A percentile compares a stretch with the other conserved stretches of the same genome.
Conservation (phyloP, 176 grass and related monocot genomes). For the Rhynchospora pubera region DNA sequence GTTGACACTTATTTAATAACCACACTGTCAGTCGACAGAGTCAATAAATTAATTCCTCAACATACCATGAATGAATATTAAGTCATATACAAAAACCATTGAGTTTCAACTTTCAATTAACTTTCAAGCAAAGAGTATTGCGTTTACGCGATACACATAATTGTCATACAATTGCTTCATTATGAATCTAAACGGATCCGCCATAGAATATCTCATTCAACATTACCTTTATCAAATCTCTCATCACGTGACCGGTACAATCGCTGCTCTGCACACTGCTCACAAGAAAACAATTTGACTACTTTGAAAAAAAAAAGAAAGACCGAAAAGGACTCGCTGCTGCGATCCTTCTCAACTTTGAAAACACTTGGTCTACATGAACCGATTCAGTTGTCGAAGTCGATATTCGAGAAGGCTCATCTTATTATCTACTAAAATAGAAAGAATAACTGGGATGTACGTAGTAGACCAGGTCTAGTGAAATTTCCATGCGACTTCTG, state of each 20-base stretch:
- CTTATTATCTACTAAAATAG: neutral
- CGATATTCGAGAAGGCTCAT: no score
- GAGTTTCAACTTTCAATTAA: no score
- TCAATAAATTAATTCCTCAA: no score
- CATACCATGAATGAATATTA: no score
- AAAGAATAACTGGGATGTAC: neutral
- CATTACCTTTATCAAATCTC: neutral
- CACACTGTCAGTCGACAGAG: no score
- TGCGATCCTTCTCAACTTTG: neutral
- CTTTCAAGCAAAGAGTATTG: no score
- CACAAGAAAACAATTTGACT: constrained; percentile 19
- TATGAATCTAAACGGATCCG: neutral
- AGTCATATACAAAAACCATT: no score
- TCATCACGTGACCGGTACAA: neutral
- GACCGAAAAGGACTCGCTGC: neutral
- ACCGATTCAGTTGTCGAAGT: neutral
- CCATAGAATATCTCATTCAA: neutral
- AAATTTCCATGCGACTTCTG: neutral
- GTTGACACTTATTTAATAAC: no score
- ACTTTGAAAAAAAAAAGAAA: neutral
- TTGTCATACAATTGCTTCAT: no score
- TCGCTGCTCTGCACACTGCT: neutral
- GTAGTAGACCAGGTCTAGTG: neutral
- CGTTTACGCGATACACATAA: no score
- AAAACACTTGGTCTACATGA: neutral